These are phyloP conservation scores for Piper betle DNA, from an alignment of 164 flowering plant species.

Conservation along the genomic window DNA sequence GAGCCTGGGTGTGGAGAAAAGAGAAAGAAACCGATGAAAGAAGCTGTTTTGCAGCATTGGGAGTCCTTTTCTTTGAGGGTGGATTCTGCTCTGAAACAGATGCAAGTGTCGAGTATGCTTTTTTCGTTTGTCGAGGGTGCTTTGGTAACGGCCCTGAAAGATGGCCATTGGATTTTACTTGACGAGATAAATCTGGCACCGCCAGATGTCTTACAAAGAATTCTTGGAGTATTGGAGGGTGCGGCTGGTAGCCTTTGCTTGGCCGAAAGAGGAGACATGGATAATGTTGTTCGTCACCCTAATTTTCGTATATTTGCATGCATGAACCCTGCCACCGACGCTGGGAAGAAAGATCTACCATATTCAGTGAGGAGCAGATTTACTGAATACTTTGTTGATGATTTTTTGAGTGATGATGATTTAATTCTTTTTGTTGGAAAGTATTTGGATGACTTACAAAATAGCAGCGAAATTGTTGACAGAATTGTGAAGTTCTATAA, in stretches of 20 bases:
- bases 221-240: conserved; percentile 82
- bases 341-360: conserved; percentile 87
- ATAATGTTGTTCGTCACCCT: conserved; percentile 56
- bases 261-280: conserved; percentile 80
- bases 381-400: conserved; percentile 90
- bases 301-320: conserved; percentile 88
- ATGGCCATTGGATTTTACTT: conserved; percentile 92
- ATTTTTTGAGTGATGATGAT: conserved; percentile 68
- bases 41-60: conserved; percentile 38
- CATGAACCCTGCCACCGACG: conserved; percentile 99
- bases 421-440: conserved; percentile 47
- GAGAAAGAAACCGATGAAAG: conserved; percentile 48
- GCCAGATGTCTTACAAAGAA: conserved; percentile 84
- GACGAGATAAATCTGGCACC: conserved; percentile 99
- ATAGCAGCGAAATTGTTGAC: conserved; percentile 21
- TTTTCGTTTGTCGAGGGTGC: conserved; percentile 97
- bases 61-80: conserved; percentile 42
- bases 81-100: conserved; percentile 36
- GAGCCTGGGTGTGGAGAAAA: conserved; percentile 34
- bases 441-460: conserved; percentile 31
- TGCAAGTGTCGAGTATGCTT: conserved; percentile 46
- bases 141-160: conserved; percentile 68
- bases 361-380: conserved; percentile 66
- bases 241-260: conserved; percentile 74
- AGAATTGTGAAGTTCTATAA: conserved; percentile 59